Evolutionary conservation across 1,139 yeast species (phyloP).

Genomic region (Trichomonascaceae sp.): DNA sequence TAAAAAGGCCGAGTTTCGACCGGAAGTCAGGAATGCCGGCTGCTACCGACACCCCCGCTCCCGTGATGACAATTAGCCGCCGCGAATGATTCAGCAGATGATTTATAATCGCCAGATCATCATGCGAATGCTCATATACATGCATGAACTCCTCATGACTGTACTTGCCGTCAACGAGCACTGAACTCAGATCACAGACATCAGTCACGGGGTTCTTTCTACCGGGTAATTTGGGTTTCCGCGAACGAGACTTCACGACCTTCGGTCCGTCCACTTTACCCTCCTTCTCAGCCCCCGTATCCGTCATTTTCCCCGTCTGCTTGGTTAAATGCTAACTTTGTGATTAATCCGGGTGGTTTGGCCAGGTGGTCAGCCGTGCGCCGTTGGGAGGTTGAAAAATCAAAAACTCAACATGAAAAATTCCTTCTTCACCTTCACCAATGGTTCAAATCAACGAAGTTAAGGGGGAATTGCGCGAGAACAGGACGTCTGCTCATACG

Average conservation of each 20-base stretch:
- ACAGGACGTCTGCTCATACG: constrained; percentile 93
- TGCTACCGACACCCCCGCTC: constrained; percentile 86
- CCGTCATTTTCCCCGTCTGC: background rate
- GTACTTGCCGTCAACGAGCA: background rate
- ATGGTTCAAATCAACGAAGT: constrained; percentile 88
- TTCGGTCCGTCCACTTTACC: background rate
- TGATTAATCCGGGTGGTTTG: background rate
- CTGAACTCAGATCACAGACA: constrained; percentile 15
- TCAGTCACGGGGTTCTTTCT: constrained; percentile 14
- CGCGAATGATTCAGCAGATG: constrained; percentile 33
- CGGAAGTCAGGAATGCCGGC: constrained; percentile 91
- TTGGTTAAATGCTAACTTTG: constrained; percentile 1
- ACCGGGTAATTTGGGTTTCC: constrained; percentile 25
- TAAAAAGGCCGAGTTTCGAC: constrained; percentile 70
- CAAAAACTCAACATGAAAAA: background rate
- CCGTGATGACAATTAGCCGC: constrained; percentile 46
- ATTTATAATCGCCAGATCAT: constrained; percentile 25
- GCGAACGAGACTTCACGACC: constrained; percentile 1
- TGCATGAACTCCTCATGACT: background rate
- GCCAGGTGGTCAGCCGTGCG: background rate
- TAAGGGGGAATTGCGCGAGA: constrained; percentile 57
- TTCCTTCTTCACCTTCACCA: background rate
- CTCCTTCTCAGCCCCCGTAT: constrained; percentile 5
- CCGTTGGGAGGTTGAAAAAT: background rate
- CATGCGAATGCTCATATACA: background rate